A percentile compares a stretch with the other conserved stretches of the same genome.
These are phyloP conservation scores for Arthrobotrys conoides DNA, from an alignment of 2,329 filamentous ascomycete genomes.

Conservation along the genomic window DNA sequence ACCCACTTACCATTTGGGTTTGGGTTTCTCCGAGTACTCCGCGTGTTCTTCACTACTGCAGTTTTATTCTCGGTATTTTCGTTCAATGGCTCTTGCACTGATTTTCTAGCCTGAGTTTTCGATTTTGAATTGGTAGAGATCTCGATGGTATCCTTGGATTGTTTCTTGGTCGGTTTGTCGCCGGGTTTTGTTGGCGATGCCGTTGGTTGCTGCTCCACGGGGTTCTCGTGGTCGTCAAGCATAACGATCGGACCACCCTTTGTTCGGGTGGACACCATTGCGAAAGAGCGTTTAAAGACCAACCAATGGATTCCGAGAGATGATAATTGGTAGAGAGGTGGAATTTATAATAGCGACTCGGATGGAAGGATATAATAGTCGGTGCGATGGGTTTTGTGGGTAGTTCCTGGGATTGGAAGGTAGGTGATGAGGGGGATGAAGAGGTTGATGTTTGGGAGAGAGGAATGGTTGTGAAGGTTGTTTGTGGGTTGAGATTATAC, in stretches of 20 bases:
- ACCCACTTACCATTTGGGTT: not conserved
- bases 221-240: constrained; percentile 25
- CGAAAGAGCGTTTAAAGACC: not conserved
- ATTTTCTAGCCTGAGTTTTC: not conserved
- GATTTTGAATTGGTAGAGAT: not conserved
- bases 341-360: constrained; percentile 1
- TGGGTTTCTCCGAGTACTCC: constrained; percentile 4
- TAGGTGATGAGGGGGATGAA: not conserved
- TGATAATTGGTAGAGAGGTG: not conserved
- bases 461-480: not conserved
- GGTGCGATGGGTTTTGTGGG: constrained; percentile 2
- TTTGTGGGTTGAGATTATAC: not conserved
- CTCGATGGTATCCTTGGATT: not conserved
- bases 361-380: not conserved
- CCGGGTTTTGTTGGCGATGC: not conserved
- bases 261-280: constrained; percentile 46
- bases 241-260: constrained; percentile 23
- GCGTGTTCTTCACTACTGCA: not conserved
- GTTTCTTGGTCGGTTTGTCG: not conserved
- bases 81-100: not conserved
- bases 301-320: not conserved
- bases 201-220: constrained; percentile 13
- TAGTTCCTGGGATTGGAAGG: constrained; percentile 7
- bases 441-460: constrained; percentile 19
- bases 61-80: not conserved